phyloP scores from a whole-genome alignment of 768 basidiomycete genomes.

The Lactifluus echinatus region DNA sequence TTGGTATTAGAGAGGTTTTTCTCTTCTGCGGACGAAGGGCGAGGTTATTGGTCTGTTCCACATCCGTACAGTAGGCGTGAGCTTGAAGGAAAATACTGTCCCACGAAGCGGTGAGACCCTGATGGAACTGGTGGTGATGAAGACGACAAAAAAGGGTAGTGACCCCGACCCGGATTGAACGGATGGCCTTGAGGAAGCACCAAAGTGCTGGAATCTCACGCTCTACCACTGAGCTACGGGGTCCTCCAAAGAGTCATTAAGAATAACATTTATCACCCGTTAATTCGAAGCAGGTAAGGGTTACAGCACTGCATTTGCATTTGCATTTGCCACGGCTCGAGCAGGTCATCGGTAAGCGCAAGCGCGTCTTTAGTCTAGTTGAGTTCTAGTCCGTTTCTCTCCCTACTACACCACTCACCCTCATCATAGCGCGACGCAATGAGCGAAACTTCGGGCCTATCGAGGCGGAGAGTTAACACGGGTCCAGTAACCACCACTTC shows the following conservation, averaged over 20 bases:
- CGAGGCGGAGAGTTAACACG: constrained; percentile 46
- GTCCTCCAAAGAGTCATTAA: too few relatives aligned
- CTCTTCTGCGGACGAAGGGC: background rate
- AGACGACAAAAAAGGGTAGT: background rate
- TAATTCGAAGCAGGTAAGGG: background rate
- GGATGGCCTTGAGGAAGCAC: constrained; percentile 21
- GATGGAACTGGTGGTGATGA: too few relatives aligned
- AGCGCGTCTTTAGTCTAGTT: background rate
- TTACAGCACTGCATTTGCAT: background rate
- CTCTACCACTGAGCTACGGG: constrained; percentile 23
- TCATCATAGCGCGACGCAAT: background rate
- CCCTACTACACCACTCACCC: background rate
- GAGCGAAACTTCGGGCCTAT: constrained; percentile 33
- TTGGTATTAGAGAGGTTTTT: background rate
- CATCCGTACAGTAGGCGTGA: too few relatives aligned
- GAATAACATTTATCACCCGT: background rate
- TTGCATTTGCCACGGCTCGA: too few relatives aligned
- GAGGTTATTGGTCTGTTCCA: background rate
- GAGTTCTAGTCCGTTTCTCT: background rate
- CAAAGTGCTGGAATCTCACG: constrained; percentile 20
- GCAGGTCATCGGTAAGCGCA: background rate
- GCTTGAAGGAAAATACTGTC: too few relatives aligned
- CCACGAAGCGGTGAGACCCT: too few relatives aligned
- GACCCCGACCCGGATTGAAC: constrained; percentile 23
- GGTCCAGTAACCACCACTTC: constrained; percentile 31